phyloP scores from a whole-genome alignment of 106 monocot genomes.

The Platanthera guangdongensis region DNA sequence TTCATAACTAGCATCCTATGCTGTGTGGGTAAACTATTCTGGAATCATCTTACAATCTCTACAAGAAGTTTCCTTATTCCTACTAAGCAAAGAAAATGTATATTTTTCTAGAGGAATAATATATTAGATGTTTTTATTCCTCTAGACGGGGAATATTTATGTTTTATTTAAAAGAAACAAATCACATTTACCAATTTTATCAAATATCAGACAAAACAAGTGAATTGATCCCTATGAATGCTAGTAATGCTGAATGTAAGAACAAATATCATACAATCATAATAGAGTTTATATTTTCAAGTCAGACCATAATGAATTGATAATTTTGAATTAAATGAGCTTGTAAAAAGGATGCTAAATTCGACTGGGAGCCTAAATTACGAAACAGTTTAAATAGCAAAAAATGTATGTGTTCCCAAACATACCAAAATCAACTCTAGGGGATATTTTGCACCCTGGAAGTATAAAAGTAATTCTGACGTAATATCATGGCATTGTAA shows the following conservation, averaged over 20 bases:
- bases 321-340: not conserved
- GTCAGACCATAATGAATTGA: not conserved
- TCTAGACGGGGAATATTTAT: too few relatives aligned
- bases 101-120: too few relatives aligned
- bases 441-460: not conserved
- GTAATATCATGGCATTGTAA: not conserved
- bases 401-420: not conserved
- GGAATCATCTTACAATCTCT: too few relatives aligned
- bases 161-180: too few relatives aligned
- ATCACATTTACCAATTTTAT: too few relatives aligned
- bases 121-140: too few relatives aligned
- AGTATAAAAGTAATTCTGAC: not conserved
- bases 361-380: not conserved
- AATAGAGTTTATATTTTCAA: not conserved
- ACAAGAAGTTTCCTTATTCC: too few relatives aligned
- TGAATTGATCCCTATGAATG: too few relatives aligned
- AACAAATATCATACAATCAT: not conserved
- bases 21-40: too few relatives aligned
- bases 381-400: not conserved
- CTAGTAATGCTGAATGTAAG: not conserved
- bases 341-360: not conserved
- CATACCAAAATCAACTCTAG: not conserved
- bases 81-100: too few relatives aligned
- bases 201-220: too few relatives aligned
- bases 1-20: too few relatives aligned